Evolutionary conservation across 2,329 filamentous ascomycete species (phyloP), one percentile per base, ranked within the genome.

Genomic region (Venturia pyrina): DNA sequence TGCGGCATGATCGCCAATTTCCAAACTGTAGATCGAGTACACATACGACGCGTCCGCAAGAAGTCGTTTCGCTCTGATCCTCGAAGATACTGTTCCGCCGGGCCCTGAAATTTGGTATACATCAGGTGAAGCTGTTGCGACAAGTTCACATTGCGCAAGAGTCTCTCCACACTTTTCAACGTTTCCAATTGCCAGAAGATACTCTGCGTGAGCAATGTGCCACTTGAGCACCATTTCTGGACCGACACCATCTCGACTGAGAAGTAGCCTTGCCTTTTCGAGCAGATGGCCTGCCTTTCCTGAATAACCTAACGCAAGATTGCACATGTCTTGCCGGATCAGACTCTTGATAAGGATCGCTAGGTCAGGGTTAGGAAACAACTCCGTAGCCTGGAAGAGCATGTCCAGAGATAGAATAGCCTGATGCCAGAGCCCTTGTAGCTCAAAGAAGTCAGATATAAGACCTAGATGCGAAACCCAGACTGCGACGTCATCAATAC

Each of bases 171-270:
- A 88, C 75, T 89, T 86, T 11, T 87, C 82, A 19, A 84, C 77
- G 62, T 87, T 85, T 11, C 88, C 89, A 15, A 87, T 83, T 1
- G 84, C 83, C 21, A 93, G 78, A 37, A 88, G 80, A 73, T 92
- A 91, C 73, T 96, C 90, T 0, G 89, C 87, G 68, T 87, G 86
- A 0, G 87, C 85, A 7, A 96, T 77, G 69, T 92, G 84, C 73
- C 89, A 89, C 43, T 80, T 79, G 17, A 88, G 70, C 37, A 74
- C 76, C 17, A 81, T 78, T 62, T 82, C 75, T 11, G 76, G 75
- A 3, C 80, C 78, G 1, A 80, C 37, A 10, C 40, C 69, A 1
- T 74, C 73, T 50, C 75, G 74, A 10, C 73, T 74, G 6, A 82
- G 69, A 63, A 83, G 80, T 24, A 78, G 75, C 68, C 87, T 82